Evolutionary conservation across 2,329 filamentous ascomycete species (phyloP).

Genomic region (Monilinia fructigena): DNA sequence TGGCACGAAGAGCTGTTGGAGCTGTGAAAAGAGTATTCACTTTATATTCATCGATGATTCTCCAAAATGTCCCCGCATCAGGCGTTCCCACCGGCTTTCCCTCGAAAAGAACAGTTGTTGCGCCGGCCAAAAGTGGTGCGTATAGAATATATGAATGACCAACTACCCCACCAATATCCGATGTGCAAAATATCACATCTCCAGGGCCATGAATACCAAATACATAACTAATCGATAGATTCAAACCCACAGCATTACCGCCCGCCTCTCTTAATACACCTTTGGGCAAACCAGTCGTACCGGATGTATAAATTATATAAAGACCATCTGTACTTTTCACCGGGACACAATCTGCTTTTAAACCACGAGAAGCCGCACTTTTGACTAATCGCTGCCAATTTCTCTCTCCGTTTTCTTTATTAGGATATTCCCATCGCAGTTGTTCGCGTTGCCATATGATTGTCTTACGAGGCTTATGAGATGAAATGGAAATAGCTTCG

Average conservation of each 20-base stretch:
- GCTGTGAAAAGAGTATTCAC: slow-evolving; percentile 85
- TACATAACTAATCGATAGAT: slow-evolving; percentile 77
- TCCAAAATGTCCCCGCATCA: slow-evolving; percentile 84
- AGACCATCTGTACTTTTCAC: slow-evolving; percentile 74
- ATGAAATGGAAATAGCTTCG: slow-evolving; percentile 65
- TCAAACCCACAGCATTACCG: slow-evolving; percentile 82
- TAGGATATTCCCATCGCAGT: slow-evolving; percentile 69
- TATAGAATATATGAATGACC: slow-evolving; percentile 88
- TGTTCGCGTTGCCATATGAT: slow-evolving; percentile 84
- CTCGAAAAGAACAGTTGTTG: slow-evolving; percentile 84
- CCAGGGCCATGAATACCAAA: slow-evolving; percentile 81
- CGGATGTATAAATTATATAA: slow-evolving; percentile 90
- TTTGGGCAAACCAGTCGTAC: slow-evolving; percentile 80
- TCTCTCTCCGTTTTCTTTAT: slow-evolving; percentile 65
- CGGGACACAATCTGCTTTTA: slow-evolving; percentile 73
- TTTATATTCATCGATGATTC: slow-evolving; percentile 78
- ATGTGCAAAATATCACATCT: slow-evolving; percentile 69
- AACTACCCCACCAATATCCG: slow-evolving; percentile 91
- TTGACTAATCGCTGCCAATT: slow-evolving; percentile 78
- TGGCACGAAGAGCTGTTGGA: slow-evolving; percentile 81
- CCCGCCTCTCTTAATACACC: slow-evolving; percentile 80
- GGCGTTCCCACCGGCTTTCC: slow-evolving; percentile 93
- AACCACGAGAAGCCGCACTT: slow-evolving; percentile 63
- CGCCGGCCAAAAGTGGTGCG: slow-evolving; percentile 78
- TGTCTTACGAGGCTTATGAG: slow-evolving; percentile 69